Evolutionary conservation across 805 yeast species (phyloP).

Genomic region (Cyberlindnera lachancei): DNA sequence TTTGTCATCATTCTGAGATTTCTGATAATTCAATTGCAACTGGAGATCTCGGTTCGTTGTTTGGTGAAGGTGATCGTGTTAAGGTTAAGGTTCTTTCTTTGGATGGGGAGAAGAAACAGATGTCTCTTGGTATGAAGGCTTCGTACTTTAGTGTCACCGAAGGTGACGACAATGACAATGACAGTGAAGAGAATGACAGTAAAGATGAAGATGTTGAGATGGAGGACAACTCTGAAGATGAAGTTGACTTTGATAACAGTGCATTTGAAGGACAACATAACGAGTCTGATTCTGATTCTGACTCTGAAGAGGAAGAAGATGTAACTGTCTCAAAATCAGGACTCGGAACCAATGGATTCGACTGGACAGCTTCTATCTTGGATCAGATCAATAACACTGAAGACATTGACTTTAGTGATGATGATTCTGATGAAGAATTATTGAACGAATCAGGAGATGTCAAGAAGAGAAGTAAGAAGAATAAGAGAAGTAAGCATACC

Average conservation of each 20-base stretch:
- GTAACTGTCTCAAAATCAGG: conserved; percentile 36
- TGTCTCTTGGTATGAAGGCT: conserved; percentile 92
- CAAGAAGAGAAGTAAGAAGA: conserved; percentile 38
- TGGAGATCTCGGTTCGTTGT: conserved; percentile 53
- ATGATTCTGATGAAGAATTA: conserved; percentile 42
- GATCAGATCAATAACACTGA: conserved; percentile 73
- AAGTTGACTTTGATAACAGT: conserved; percentile 6
- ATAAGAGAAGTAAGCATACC: conserved; percentile 31
- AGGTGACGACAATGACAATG: conserved; percentile 20
- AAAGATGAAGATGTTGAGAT: conserved; percentile 19
- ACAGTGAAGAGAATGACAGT: conserved; percentile 13
- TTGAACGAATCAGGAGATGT: too few relatives aligned
- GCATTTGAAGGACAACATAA: conserved; percentile 6
- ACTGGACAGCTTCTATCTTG: conserved; percentile 89
- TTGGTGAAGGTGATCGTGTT: conserved; percentile 86
- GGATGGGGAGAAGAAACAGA: conserved; percentile 58
- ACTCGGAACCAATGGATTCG: conserved; percentile 79
- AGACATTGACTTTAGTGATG: too few relatives aligned
- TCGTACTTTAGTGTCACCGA: conserved; percentile 55
- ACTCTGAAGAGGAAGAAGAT: conserved; percentile 20
- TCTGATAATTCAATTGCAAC: conserved; percentile 59
- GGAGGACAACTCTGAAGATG: conserved; percentile 5
- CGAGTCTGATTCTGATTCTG: conserved; percentile 10
- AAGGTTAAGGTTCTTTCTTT: conserved; percentile 70
- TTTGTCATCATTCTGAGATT: conserved; percentile 81